Evolutionary conservation across 1,284 basidiomycete species (phyloP), one percentile per base, ranked within the genome.

Genomic region (Athelia sp.): DNA sequence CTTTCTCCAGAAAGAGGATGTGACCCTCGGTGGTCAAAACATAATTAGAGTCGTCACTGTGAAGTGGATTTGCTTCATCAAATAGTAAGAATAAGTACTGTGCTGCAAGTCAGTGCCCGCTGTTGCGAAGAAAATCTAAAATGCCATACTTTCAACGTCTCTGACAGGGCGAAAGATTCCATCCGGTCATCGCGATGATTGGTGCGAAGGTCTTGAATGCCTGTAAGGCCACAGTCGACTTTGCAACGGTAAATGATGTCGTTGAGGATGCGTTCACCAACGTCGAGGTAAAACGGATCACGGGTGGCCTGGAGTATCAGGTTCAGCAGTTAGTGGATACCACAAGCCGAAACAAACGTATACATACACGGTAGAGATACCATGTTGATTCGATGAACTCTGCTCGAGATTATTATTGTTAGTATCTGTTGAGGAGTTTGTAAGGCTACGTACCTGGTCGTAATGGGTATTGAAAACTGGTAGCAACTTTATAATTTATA

Each of bases 1-100:
- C 58, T 11, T 56, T 63, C 1, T 79, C 79, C 17, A 97, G 75
- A 17, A 74, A 76, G 22, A 98, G 72, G n/a, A 93, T 79, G 62
- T 98, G 95, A 0, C 93, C 94, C 66, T 98, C 94, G 0, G 94
- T 98, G 1, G 92, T 92, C 62, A 95, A 88, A 2, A 97, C 88
- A 54, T 85, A 87, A 59, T 89, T 84, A 2, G 84, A 88, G 59
- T 90, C 84, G 55, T 90, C 86, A 4, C 62, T 66, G 59, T 93
- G 83, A 26, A 93, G 63, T 0, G 76, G 75, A 56, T 93, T 91
- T 6, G 80, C 78, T 63, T 93, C 91, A 59, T 95, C 93, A 59
- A 98, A 98, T 19, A 96, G 74, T 45, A 98, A 76, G 67, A 84
- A 97, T 13, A 97, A 76, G 70, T 97, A 96, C 89, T 96, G 54